Conservation (phyloP, 208 protist genomes). For the Trichomonas vaginalis region DNA sequence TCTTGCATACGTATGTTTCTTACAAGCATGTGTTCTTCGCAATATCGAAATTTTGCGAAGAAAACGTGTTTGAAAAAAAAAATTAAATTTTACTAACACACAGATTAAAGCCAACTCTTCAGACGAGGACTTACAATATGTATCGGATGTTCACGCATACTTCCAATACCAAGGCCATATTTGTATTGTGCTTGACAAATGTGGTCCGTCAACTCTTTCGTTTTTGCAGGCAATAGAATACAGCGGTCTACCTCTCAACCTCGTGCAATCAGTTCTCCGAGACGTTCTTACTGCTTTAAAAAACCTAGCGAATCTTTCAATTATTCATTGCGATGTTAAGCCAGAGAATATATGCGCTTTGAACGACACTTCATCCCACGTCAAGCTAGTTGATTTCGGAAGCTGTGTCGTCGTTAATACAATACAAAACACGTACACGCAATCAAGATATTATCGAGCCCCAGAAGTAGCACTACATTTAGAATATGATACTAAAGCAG, state of each 20-base stretch:
- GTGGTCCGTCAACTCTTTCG: neutral
- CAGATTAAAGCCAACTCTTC: neutral
- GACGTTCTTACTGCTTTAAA: neutral
- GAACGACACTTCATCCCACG: neutral
- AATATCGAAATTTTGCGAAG: neutral
- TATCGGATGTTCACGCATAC: neutral
- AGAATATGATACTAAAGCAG: constrained; percentile 32
- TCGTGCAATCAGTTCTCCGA: neutral
- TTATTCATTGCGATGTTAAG: neutral
- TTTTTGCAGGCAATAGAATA: neutral
- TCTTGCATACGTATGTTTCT: neutral
- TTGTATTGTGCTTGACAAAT: neutral
- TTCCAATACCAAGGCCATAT: neutral
- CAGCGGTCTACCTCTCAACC: neutral
- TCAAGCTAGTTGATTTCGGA: neutral
- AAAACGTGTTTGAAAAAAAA: neutral
- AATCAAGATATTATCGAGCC: constrained; percentile 41
- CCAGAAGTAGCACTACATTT: constrained; percentile 43
- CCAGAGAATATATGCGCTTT: neutral
- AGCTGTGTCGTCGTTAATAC: neutral
- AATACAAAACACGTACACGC: neutral
- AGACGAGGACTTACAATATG: neutral
- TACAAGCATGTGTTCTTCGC: neutral
- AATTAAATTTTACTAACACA: neutral
- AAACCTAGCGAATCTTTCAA: neutral